A percentile compares a stretch with the other conserved stretches of the same genome.
Conservation (phyloP, 495 filamentous ascomycete genomes). For the Penicillium daleae region DNA sequence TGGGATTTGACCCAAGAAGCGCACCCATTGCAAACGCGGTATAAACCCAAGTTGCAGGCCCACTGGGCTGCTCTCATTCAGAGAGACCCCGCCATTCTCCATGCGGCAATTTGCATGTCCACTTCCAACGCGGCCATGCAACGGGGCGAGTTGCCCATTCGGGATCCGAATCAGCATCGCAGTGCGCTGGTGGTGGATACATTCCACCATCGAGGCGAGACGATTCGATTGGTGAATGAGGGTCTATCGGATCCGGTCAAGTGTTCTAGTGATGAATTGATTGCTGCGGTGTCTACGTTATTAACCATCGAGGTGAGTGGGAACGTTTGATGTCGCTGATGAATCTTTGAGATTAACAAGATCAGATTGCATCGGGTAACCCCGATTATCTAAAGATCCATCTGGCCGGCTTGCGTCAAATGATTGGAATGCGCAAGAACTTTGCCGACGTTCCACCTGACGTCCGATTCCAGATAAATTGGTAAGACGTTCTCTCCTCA, state of each 20-base stretch:
- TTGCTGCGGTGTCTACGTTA: slow-evolving; percentile 49
- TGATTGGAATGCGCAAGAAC: slow-evolving; percentile 48
- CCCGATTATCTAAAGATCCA: slow-evolving; percentile 53
- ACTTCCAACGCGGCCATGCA: slow-evolving; percentile 47
- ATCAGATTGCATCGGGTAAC: slow-evolving; percentile 49
- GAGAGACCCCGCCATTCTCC: slow-evolving; percentile 45
- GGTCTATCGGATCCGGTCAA: slow-evolving; percentile 48
- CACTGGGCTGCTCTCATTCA: slow-evolving; percentile 49
- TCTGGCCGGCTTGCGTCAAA: slow-evolving; percentile 50
- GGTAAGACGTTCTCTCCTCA: slow-evolving; percentile 30
- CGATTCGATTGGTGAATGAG: slow-evolving; percentile 50
- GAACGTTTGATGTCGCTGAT: neutral
- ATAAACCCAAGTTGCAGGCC: slow-evolving; percentile 42
- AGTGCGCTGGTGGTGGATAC: slow-evolving; percentile 47
- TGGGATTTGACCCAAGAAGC: slow-evolving; percentile 45
- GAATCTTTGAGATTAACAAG: neutral
- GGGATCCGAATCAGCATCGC: slow-evolving; percentile 40
- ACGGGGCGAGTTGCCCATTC: slow-evolving; percentile 42
- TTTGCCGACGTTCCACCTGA: slow-evolving; percentile 47
- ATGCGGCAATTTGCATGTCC: slow-evolving; percentile 49
- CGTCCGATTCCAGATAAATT: slow-evolving; percentile 52
- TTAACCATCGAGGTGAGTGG: slow-evolving; percentile 50
- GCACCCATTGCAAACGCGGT: slow-evolving; percentile 45
- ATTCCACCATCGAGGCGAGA: slow-evolving; percentile 51
- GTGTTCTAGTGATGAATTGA: slow-evolving; percentile 50